phyloP scores from a whole-genome alignment of 2,329 filamentous ascomycete species.

The Drechslera avenae region DNA sequence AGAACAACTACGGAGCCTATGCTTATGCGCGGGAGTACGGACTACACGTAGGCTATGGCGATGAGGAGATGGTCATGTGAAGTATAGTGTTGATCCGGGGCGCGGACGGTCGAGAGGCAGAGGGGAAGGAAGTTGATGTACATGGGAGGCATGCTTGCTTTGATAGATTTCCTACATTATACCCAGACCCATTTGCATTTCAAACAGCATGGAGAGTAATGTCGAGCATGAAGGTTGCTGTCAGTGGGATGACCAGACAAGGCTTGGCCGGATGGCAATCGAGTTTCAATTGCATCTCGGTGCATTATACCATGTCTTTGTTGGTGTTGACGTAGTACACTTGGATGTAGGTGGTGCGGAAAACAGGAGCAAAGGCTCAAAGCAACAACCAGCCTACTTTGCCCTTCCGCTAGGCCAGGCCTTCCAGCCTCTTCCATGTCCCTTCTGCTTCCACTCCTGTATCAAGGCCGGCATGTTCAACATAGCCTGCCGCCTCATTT shows the following conservation, averaged over 20 bases:
- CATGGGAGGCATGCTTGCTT: neutral
- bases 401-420: slow-evolving; percentile 65
- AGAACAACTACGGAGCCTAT: slow-evolving; percentile 69
- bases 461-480: slow-evolving; percentile 92
- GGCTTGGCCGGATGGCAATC: neutral
- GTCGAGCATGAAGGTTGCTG: slow-evolving; percentile 1
- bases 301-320: neutral
- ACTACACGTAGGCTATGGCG: slow-evolving; percentile 41
- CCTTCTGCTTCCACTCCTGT: slow-evolving; percentile 82
- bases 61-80: slow-evolving; percentile 52
- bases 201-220: neutral
- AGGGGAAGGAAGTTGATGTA: neutral
- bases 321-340: neutral
- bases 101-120: neutral
- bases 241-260: slow-evolving; percentile 7
- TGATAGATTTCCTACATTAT: slow-evolving; percentile 2
- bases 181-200: slow-evolving; percentile 5
- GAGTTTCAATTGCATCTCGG: neutral
- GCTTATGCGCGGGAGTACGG: slow-evolving; percentile 60
- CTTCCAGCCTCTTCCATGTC: slow-evolving; percentile 75
- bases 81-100: neutral
- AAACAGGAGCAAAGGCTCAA: neutral
- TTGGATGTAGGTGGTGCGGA: neutral
- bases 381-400: slow-evolving; percentile 18
- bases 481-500: slow-evolving; percentile 90